Evolutionary conservation across 306 rosid species (phyloP), one percentile per base, ranked within the genome.

Genomic region (Aeschynomene evenia): DNA sequence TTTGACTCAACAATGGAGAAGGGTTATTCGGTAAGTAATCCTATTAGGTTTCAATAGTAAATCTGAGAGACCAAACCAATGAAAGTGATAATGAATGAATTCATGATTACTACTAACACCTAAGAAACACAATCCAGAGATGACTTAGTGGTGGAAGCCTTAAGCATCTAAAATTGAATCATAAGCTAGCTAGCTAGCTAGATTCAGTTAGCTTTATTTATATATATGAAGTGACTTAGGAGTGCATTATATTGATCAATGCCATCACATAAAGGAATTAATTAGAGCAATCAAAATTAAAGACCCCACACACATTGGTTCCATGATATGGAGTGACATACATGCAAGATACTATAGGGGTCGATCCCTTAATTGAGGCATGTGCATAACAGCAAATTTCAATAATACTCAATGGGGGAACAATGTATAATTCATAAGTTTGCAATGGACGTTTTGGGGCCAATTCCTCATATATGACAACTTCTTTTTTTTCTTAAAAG

Each of bases 341-440:
- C 29, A 73, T 73, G 72, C 63, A 43, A 73, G 24, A 73, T 40
- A n/a, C n/a, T n/a, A n/a, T n/a, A 26, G 0, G 11, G 24, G 82
- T 74, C 26, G 68, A 50, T 31, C 81, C 60, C 48, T 63, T 51
- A 66, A 62, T 42, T 73, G 73, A 66, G 82, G 76, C 89, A 78
- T 82, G 87, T 57, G 70, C 29, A 56, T 20, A 74, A 18, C 45
- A 68, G 87, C 77, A 79, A 23, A 54, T 63, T 68, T 56, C 71
- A 79, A 62, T 77, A 63, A 70, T 70, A 20, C 8, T 31, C 13
- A 37, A 43, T 70, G 61, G 43, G 43, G 71, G 69, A 24, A 36
- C 31, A 56, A 48, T 16, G 63, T 29, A 42, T 43, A 52, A 23
- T 13, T 42, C 20, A 12, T 67, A 39, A 51, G 3, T 72, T 71